A percentile compares a stretch with the other conserved stretches of the same genome.
Conservation (phyloP, 2,329 filamentous ascomycete species). For the Ceratocystis albifundus region DNA sequence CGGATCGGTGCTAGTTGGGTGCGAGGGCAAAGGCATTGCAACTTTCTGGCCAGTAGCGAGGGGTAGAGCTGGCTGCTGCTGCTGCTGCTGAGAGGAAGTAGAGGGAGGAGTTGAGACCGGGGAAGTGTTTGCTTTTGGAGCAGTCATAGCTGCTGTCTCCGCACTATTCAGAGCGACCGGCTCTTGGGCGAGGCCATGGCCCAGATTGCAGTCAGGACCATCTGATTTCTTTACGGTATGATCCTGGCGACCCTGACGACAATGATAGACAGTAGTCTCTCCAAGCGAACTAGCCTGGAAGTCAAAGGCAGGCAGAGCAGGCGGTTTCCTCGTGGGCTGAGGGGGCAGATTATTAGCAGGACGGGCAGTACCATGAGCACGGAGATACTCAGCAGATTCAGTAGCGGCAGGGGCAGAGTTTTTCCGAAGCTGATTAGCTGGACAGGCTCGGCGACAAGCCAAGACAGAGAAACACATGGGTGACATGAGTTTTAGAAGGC, state of each 20-base stretch:
- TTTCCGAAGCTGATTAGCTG: background rate
- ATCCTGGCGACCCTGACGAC: background rate
- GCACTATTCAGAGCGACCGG: background rate
- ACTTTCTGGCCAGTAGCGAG: background rate
- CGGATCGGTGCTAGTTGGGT: background rate
- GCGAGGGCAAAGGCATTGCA: background rate
- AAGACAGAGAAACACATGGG: constrained; percentile 13
- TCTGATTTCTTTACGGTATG: background rate
- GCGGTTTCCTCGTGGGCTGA: constrained; percentile 1
- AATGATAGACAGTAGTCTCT: background rate
- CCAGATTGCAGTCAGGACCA: background rate
- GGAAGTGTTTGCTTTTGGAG: background rate
- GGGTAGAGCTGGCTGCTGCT: background rate
- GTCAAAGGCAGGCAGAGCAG: constrained; percentile 12
- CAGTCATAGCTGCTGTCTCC: background rate
- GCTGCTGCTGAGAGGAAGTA: background rate
- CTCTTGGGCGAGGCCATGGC: background rate
- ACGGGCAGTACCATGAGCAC: background rate
- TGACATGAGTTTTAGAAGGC: no score
- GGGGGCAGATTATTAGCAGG: background rate
- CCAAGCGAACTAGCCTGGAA: constrained; percentile 7
- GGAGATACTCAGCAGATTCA: background rate
- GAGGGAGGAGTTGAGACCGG: no score
- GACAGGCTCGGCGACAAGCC: constrained; percentile 12
- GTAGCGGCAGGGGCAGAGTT: background rate